A percentile compares a stretch with the other conserved stretches of the same genome.
Conservation (phyloP, 768 basidiomycete genomes). For the Dentipellis fragilis region DNA sequence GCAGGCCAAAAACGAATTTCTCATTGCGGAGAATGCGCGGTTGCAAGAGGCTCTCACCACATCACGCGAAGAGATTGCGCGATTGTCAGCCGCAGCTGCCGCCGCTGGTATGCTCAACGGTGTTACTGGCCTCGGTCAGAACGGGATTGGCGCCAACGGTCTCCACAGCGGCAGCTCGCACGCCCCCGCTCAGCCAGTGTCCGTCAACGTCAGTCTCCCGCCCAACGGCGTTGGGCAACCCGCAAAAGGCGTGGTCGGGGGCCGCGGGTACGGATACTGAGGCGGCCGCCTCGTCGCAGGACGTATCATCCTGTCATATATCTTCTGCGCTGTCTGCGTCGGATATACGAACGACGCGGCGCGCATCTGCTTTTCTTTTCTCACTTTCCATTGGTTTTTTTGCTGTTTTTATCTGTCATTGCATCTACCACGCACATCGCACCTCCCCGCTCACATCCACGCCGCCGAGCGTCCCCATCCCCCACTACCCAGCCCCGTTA, state of each 20-base stretch:
- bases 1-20: constrained; percentile 88
- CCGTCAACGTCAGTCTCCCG: constrained; percentile 13
- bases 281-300: not conserved
- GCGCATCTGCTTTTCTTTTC: not conserved
- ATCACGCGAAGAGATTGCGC: constrained; percentile 85
- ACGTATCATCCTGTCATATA: too few species aligned
- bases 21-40: constrained; percentile 91
- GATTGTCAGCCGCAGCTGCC: constrained; percentile 43
- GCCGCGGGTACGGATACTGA: constrained; percentile 13
- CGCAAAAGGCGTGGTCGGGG: constrained; percentile 2
- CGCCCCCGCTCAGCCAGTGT: constrained; percentile 9
- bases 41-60: constrained; percentile 79
- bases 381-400: not conserved
- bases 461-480: not conserved
- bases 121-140: not conserved
- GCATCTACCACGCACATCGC: not conserved
- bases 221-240: not conserved
- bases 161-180: not conserved
- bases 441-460: not conserved
- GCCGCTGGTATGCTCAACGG: not conserved
- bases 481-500: not conserved
- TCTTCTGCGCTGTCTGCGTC: not conserved
- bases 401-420: not conserved
- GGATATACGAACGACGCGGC: too few species aligned
- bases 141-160: constrained; percentile 2